Percentiles rank a stretch among this genome's conserved stretches.
phyloP scores from a whole-genome alignment of 441 rosid genomes.

The Corymbia citriodora region DNA sequence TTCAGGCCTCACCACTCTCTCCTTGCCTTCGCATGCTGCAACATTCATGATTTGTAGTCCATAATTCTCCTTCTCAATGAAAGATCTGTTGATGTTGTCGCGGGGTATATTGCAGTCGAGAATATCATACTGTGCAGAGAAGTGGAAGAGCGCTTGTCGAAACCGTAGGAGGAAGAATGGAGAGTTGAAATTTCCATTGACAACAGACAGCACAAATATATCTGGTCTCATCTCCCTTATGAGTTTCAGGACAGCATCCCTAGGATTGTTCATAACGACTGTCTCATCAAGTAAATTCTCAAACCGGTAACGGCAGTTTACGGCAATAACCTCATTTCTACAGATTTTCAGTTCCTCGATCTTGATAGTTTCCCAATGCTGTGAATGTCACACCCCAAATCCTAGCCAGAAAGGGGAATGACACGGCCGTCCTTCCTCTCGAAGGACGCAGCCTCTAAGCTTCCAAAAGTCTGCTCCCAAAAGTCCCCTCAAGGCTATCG shows the following conservation, averaged over 20 bases:
- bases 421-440: no score
- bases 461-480: no score
- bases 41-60: background rate
- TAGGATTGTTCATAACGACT: constrained; percentile 1
- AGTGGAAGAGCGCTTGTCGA: constrained; percentile 5
- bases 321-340: background rate
- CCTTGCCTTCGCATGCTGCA: background rate
- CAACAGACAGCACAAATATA: background rate
- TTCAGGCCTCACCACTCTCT: constrained; percentile 1
- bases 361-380: constrained; percentile 4
- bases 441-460: no score
- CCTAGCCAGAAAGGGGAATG: no score
- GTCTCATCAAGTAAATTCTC: constrained; percentile 5
- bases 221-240: background rate
- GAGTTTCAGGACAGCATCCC: constrained; percentile 8
- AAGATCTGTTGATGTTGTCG: background rate
- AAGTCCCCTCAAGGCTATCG: no score
- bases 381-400: no score
- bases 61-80: background rate
- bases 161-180: constrained; percentile 1
- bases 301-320: background rate
- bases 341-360: background rate
- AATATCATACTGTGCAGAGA: background rate
- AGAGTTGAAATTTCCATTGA: constrained; percentile 1
- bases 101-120: background rate